Evolutionary conservation across 345 rosid genomes (phyloP).

Genomic region (Murraya paniculata): DNA sequence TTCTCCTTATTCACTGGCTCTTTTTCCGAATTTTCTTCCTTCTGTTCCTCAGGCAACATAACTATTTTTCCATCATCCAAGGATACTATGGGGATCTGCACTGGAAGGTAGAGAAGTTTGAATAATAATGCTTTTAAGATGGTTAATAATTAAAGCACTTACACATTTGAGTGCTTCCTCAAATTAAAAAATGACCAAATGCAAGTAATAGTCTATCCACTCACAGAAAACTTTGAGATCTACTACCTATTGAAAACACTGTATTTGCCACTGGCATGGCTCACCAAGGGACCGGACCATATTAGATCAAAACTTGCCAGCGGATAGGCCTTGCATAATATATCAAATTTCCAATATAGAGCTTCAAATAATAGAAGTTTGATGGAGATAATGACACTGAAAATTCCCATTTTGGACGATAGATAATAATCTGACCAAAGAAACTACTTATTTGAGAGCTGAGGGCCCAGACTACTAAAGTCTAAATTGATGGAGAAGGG

Average conservation of each 20-base stretch:
- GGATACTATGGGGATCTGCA: constrained; percentile 77
- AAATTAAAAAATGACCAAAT: not conserved
- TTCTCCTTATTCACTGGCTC: constrained; percentile 68
- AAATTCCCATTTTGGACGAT: not conserved
- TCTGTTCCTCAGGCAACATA: constrained; percentile 40
- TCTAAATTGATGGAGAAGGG: constrained; percentile 1
- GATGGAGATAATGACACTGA: not conserved
- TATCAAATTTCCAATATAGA: not conserved
- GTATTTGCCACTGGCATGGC: too few species aligned
- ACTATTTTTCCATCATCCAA: constrained; percentile 75
- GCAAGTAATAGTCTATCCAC: not conserved
- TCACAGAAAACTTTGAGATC: not conserved
- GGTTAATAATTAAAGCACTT: not conserved
- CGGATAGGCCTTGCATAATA: not conserved
- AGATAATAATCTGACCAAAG: not conserved
- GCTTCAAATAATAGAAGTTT: not conserved
- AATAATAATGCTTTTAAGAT: constrained; percentile 10
- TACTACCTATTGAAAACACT: too few species aligned
- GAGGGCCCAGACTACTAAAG: not conserved
- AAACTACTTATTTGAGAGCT: not conserved
- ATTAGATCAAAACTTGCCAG: not conserved
- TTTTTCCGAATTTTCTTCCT: constrained; percentile 40
- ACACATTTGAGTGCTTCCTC: not conserved
- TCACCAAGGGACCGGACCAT: not conserved
- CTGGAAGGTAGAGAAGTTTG: constrained; percentile 39